phyloP scores from a whole-genome alignment of 495 filamentous ascomycete species.

The Chaetomium tenue region DNA sequence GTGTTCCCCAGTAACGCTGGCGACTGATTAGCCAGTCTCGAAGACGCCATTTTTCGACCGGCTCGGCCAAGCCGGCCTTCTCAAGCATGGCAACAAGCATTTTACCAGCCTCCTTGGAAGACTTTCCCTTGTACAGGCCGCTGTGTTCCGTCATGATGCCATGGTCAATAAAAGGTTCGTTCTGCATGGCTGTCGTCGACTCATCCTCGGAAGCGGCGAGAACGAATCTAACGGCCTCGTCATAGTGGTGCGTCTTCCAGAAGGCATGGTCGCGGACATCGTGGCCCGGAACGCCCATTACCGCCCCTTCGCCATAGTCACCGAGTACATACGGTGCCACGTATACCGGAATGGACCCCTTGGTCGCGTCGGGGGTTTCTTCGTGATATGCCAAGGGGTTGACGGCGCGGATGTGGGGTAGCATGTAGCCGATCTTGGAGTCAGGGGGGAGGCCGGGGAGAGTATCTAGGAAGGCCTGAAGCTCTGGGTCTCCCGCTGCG shows the following conservation, averaged over 20 bases:
- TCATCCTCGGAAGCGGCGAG: slow-evolving; percentile 53
- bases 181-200: slow-evolving; percentile 38
- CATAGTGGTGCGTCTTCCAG: slow-evolving; percentile 65
- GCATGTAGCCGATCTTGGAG: slow-evolving; percentile 70
- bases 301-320: slow-evolving; percentile 82
- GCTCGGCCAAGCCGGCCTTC: slow-evolving; percentile 53
- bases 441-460: slow-evolving; percentile 61
- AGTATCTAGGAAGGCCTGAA: slow-evolving; percentile 65
- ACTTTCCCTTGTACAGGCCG: slow-evolving; percentile 57
- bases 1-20: slow-evolving; percentile 87
- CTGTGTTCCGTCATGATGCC: slow-evolving; percentile 64
- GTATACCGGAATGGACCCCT: slow-evolving; percentile 66
- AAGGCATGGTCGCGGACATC: slow-evolving; percentile 75
- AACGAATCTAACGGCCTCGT: slow-evolving; percentile 53
- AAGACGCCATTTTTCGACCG: slow-evolving; percentile 69
- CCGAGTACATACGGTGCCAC: slow-evolving; percentile 83
- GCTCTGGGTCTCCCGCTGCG: slow-evolving; percentile 55
- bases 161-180: slow-evolving; percentile 56
- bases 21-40: slow-evolving; percentile 86
- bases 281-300: slow-evolving; percentile 90
- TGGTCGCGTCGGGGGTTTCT: slow-evolving; percentile 48
- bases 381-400: slow-evolving; percentile 65
- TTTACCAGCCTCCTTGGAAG: slow-evolving; percentile 61
- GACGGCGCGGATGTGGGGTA: slow-evolving; percentile 58
- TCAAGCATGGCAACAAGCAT: slow-evolving; percentile 60